Conservation (phyloP, 1,284 basidiomycete species). For the Leccinum pachyderme region DNA sequence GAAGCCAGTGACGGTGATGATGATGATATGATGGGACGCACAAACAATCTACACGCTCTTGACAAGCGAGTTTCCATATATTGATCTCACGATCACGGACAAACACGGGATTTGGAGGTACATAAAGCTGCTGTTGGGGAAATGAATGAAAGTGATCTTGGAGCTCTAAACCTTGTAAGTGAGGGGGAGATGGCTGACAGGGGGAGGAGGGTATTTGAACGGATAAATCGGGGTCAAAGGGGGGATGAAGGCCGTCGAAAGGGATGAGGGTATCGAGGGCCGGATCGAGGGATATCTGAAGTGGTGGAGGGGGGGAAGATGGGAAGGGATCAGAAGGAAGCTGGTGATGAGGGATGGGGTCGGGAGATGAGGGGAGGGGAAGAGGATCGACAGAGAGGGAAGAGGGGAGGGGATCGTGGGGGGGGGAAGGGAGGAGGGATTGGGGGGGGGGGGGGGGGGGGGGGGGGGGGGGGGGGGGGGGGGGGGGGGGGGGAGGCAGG, state of each 20-base stretch:
- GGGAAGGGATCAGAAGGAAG: constrained; percentile 4
- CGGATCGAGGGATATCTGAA: constrained; percentile 14
- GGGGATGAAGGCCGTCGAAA: constrained; percentile 23
- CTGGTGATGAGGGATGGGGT: background rate
- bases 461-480: constrained; percentile 21
- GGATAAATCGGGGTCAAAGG: constrained; percentile 15
- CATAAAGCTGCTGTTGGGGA: constrained; percentile 25
- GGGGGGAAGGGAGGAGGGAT: constrained; percentile 2
- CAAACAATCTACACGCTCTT: constrained; percentile 34
- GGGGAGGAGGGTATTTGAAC: constrained; percentile 13
- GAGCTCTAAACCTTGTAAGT: constrained; percentile 23
- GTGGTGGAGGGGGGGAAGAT: background rate
- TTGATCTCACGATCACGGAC: constrained; percentile 35
- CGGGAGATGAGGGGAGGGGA: background rate
- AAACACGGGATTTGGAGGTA: constrained; percentile 27
- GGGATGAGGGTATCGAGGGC: constrained; percentile 24
- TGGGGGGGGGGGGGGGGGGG: constrained; percentile 28
- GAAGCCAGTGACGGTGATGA: constrained; percentile 3
- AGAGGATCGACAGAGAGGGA: background rate
- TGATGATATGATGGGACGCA: constrained; percentile 15
- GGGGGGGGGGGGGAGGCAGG: constrained; percentile 24
- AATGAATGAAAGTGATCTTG: constrained; percentile 28
- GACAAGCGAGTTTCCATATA: constrained; percentile 35
- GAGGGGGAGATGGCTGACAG: constrained; percentile 10
- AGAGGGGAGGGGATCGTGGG: constrained; percentile 11